Evolutionary conservation across 805 yeast genomes (phyloP), one percentile per base, ranked within the genome.

Genomic region (Spathaspora boniae): DNA sequence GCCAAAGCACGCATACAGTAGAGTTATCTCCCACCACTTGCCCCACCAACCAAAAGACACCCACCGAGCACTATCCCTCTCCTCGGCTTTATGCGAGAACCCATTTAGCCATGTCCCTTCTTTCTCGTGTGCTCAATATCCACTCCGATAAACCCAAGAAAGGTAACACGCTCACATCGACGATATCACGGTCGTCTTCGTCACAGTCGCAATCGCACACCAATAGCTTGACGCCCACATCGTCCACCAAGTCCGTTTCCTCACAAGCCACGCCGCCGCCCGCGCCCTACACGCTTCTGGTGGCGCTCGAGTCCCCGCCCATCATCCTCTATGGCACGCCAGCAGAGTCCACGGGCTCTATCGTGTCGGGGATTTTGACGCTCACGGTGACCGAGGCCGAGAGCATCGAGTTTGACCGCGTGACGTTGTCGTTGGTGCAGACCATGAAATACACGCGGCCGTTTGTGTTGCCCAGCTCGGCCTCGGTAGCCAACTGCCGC

Each of bases 221-320:
- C n/a, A n/a, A n/a, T n/a, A n/a, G n/a, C n/a, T n/a, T n/a, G n/a
- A n/a, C n/a, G n/a, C n/a, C n/a, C n/a, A n/a, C n/a, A n/a, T n/a
- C n/a, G n/a, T n/a, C n/a, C n/a, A n/a, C n/a, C n/a, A n/a, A n/a
- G n/a, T n/a, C n/a, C n/a, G n/a, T n/a, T n/a, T n/a, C n/a, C n/a
- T n/a, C n/a, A n/a, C n/a, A n/a, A n/a, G n/a, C n/a, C n/a, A n/a
- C n/a, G n/a, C n/a, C n/a, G n/a, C n/a, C n/a, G n/a, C n/a, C n/a
- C n/a, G n/a, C 34, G 6, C 22, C 34, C 12, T 42, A 22, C 21
- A 33, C 73, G 22, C 58, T 86, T 9, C 54, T 78, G 1, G 70
- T 89, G 22, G 69, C 70, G 25, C 65, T 93, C 16, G 99, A 93
- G 54, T 82, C 94, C 2, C 98, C 98, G 1, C 98, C 99, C 0